Evolutionary conservation across 1,139 yeast species (phyloP).

Genomic region (Saccharomyces uvarum): DNA sequence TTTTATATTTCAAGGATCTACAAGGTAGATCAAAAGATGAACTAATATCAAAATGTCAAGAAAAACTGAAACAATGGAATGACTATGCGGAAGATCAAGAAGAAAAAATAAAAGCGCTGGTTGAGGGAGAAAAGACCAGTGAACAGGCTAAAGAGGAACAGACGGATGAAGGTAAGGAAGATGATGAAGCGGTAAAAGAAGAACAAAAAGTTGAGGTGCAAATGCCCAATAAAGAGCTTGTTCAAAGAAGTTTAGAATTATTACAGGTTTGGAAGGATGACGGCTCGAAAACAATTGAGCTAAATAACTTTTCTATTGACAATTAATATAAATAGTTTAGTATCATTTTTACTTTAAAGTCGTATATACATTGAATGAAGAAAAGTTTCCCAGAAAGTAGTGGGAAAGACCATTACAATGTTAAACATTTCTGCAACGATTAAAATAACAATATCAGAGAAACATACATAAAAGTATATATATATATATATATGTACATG

Average conservation of each 20-base stretch:
- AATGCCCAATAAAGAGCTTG: slow-evolving; percentile 18
- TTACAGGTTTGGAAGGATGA: slow-evolving; percentile 12
- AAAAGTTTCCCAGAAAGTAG: not conserved
- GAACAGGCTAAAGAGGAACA: slow-evolving; percentile 14
- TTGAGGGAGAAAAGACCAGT: slow-evolving; percentile 16
- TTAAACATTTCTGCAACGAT: no score
- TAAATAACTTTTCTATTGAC: slow-evolving; percentile 9
- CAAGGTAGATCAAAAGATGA: slow-evolving; percentile 65
- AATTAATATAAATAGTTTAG: not conserved
- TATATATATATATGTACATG: no score
- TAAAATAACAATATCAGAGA: no score
- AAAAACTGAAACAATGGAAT: slow-evolving; percentile 29
- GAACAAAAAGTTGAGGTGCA: slow-evolving; percentile 6
- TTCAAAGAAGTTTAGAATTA: slow-evolving; percentile 15
- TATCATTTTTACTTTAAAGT: not conserved
- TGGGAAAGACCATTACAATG: not conserved
- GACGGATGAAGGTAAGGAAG: slow-evolving; percentile 9
- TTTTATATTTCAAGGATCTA: slow-evolving; percentile 54
- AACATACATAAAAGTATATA: no score
- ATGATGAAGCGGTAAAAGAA: slow-evolving; percentile 11
- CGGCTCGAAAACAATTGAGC: slow-evolving; percentile 5
- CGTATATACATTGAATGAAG: not conserved
- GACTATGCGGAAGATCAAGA: slow-evolving; percentile 25
- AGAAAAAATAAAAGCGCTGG: slow-evolving; percentile 21
- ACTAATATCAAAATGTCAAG: slow-evolving; percentile 41